Percentiles rank a stretch among this genome's conserved stretches.
Evolutionary conservation across 2,329 filamentous ascomycete species (phyloP).

Genomic region (Hymenotorrendiella dingleyae): DNA sequence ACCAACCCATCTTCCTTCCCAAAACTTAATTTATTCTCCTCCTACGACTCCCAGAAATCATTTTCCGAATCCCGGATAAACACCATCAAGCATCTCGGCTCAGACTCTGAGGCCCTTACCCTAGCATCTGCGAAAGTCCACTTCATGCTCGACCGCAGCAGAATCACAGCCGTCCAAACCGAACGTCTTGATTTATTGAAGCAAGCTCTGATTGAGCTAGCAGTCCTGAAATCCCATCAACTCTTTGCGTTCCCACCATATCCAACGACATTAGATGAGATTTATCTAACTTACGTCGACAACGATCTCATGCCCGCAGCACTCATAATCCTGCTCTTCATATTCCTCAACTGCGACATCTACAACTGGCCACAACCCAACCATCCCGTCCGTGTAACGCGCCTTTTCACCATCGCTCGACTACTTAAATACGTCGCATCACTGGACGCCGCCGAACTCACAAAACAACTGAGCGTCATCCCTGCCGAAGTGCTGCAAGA

Average conservation of each 20-base stretch:
- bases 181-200: constrained; percentile 1
- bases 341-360: constrained; percentile 38
- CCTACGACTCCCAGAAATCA: neutral
- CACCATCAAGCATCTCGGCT: neutral
- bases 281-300: constrained; percentile 36
- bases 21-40: constrained; percentile 5
- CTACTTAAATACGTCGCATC: constrained; percentile 45
- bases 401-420: constrained; percentile 45
- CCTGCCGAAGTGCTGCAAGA: constrained; percentile 31
- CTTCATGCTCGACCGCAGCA: neutral
- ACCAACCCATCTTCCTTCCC: neutral
- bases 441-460: constrained; percentile 20
- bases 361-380: constrained; percentile 46
- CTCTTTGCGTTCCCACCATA: constrained; percentile 16
- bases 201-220: neutral
- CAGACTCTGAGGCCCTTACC: neutral
- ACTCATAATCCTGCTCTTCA: constrained; percentile 37
- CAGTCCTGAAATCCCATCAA: neutral
- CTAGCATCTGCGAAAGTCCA: neutral
- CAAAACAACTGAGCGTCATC: neutral
- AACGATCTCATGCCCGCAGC: constrained; percentile 37
- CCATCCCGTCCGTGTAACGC: constrained; percentile 44
- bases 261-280: constrained; percentile 38
- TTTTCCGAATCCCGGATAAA: neutral
- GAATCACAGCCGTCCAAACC: neutral